These are phyloP conservation scores for Phoma herbarum DNA, from an alignment of 2,329 filamentous ascomycete species.

Conservation along the genomic window DNA sequence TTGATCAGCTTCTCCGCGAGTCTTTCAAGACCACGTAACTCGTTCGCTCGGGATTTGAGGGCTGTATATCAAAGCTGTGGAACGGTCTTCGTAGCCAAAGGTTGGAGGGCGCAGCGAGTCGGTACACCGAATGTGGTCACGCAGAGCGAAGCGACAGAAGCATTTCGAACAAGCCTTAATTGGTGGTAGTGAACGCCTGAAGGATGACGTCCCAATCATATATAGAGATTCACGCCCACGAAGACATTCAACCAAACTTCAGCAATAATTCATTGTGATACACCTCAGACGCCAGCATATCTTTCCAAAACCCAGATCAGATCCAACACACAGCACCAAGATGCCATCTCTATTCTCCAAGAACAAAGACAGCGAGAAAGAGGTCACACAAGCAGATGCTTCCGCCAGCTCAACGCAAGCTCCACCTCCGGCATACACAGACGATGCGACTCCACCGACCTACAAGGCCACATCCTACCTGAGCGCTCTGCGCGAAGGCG, in stretches of 20 bases:
- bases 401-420: background rate
- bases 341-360: slow-evolving; percentile 14
- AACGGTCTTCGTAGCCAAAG: background rate
- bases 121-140: background rate
- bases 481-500: slow-evolving; percentile 12
- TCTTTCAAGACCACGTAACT: background rate
- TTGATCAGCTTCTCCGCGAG: background rate
- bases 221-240: background rate
- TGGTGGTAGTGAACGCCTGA: slow-evolving; percentile 11
- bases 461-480: slow-evolving; percentile 12
- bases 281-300: background rate
- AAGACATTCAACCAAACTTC: background rate
- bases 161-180: too few species aligned
- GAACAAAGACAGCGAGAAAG: slow-evolving; percentile 3
- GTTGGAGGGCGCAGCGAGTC: background rate
- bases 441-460: slow-evolving; percentile 3
- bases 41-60: too few species aligned
- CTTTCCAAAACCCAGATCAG: background rate
- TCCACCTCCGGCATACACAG: background rate
- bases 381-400: background rate
- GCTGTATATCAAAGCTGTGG: background rate
- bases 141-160: background rate
- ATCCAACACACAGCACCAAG: background rate
- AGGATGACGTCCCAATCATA: background rate
- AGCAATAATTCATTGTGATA: background rate